Evolutionary conservation across 164 flowering plant genomes (phyloP).

Genomic region (Umbellularia californica): DNA sequence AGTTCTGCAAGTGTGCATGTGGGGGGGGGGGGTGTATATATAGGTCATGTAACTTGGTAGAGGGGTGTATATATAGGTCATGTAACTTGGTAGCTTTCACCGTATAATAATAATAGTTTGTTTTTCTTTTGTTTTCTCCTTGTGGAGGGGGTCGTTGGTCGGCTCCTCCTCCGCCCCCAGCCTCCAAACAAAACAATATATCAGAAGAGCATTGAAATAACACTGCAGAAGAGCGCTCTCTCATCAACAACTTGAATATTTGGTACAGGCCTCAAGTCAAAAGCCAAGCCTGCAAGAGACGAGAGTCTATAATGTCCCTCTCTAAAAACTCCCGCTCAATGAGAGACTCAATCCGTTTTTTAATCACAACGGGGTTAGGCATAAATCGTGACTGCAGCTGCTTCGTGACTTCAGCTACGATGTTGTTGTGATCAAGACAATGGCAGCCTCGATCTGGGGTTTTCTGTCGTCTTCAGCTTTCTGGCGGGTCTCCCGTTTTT

Average conservation of each 20-base stretch:
- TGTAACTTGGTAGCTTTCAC: too few relatives aligned
- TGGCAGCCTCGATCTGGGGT: constrained; percentile 94
- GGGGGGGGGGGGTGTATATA: too few relatives aligned
- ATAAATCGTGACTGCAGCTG: constrained; percentile 86
- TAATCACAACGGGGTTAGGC: constrained; percentile 84
- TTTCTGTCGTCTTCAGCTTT: constrained; percentile 96
- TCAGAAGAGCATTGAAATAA: not conserved
- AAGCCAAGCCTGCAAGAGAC: too few relatives aligned
- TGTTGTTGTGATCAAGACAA: constrained; percentile 94
- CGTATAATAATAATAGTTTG: too few relatives aligned
- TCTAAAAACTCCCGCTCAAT: constrained; percentile 96
- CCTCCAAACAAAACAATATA: too few relatives aligned
- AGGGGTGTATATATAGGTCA: too few relatives aligned
- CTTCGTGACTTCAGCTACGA: constrained; percentile 87
- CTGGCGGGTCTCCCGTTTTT: constrained; percentile 89
- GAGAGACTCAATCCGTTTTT: constrained; percentile 91
- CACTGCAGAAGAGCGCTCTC: not conserved
- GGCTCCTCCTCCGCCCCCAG: too few relatives aligned
- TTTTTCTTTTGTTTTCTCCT: too few relatives aligned
- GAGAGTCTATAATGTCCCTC: constrained; percentile 41
- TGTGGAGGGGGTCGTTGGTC: too few relatives aligned
- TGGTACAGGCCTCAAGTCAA: not conserved
- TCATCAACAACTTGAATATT: not conserved
- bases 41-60: too few relatives aligned
- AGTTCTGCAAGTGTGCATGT: too few relatives aligned